Base-by-base conservation (phyloP, 768 basidiomycete species). In the Mycena metata region DNA sequence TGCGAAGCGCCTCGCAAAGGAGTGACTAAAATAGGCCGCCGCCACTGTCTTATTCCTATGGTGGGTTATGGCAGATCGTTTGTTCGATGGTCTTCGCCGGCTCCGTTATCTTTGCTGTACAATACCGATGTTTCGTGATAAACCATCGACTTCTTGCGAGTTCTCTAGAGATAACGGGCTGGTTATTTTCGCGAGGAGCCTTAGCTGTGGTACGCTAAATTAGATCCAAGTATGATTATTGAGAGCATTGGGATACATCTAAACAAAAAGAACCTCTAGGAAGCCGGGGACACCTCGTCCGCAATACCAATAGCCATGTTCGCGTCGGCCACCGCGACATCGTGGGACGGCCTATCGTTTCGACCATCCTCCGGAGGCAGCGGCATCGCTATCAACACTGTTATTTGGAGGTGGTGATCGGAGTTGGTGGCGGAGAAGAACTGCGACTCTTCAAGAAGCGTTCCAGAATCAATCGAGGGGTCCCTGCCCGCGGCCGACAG, bases 311-410 rank as follows among this genome's bases (percentile, higher is more conserved):
- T 24, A 16, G 52, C 43, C 36, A 61, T 55, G 42, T 61, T 30
- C 30, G 30, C 36, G 11, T 9, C 17, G 24, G 41, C 58, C 16
- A 45, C 11, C 35, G 45, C 36, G 33, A 39, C 21, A 30, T 51
- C 47, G 24, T 26, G 26, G 41, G 30, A 26, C 16, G 9, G 23
- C 16, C 17, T 45, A 16, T 41, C 30, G 36, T 24, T 39, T 23
- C 36, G n/a, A 10, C 12, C 24, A 16, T 30, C 24, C 24, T 41
- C 60, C 42, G 35, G 43, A 30, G 51, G 45, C 19, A 55, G n/a
- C 30, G 65, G 65, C 65, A 66, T 66, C 49, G 65, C 42, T 23
- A 67, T 61, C 9, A 67, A 45, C 13, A 67, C 57, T 17, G 66
- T 45, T 17, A 61, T 61, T 0, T 42, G 66, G 43, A 67, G 66